Evolutionary conservation across 352 stramenopile genomes (phyloP).

Genomic region (Phytopythium chamaehyphon): DNA sequence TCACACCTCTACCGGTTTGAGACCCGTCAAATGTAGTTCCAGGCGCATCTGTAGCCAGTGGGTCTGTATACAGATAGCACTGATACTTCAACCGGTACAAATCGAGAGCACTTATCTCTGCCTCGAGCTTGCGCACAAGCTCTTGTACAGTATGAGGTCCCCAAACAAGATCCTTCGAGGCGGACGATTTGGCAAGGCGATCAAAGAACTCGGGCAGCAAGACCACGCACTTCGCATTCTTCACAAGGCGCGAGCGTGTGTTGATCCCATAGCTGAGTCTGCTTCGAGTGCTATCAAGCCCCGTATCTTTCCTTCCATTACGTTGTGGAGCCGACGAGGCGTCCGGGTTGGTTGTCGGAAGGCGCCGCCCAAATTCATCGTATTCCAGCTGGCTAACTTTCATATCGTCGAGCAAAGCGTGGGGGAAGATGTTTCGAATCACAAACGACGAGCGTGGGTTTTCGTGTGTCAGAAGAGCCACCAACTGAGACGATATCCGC

Average conservation of each 20-base stretch:
- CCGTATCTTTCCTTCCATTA: constrained; percentile 17
- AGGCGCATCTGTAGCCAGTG: constrained; percentile 53
- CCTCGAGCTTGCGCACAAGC: constrained; percentile 64
- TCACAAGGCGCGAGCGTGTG: constrained; percentile 67
- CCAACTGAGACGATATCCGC: constrained; percentile 82
- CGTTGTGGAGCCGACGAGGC: constrained; percentile 39
- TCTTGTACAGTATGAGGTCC: constrained; percentile 66
- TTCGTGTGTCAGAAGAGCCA: constrained; percentile 82
- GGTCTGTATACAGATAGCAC: constrained; percentile 79
- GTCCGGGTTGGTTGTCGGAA: constrained; percentile 54
- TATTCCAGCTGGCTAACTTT: constrained; percentile 72
- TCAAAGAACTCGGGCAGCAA: constrained; percentile 87
- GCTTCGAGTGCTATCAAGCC: constrained; percentile 57
- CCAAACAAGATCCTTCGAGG: constrained; percentile 84
- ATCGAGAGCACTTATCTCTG: constrained; percentile 68
- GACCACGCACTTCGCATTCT: constrained; percentile 74
- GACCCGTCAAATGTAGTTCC: constrained; percentile 41
- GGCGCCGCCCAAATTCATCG: constrained; percentile 75
- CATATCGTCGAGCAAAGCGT: constrained; percentile 76
- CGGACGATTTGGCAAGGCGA: constrained; percentile 62
- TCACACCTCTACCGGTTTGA: constrained; percentile 15
- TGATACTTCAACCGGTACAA: constrained; percentile 78
- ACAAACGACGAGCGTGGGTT: constrained; percentile 80
- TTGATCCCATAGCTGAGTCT: constrained; percentile 75
- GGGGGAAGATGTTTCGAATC: constrained; percentile 81